Evolutionary conservation across 192 early-diverging fungal genomes (phyloP), one percentile per base, ranked within the genome.

Genomic region (Kappamyces sp.): DNA sequence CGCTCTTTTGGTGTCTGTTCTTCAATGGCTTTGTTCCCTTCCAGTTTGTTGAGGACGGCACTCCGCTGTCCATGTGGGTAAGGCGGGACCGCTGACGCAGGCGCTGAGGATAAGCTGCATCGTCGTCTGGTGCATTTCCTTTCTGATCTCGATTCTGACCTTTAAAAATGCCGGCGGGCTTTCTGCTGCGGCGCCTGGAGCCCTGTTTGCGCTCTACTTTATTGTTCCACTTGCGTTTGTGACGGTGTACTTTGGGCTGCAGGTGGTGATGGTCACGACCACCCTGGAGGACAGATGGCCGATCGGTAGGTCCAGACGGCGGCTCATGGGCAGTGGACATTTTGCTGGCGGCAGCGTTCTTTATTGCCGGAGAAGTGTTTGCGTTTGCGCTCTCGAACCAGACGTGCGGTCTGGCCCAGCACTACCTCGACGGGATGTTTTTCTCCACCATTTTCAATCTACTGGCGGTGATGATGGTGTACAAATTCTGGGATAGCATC

Each of bases 401-500:
- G 61, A 89, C 95, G 42, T 98, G 95, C 66, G 83, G 88, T 41
- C 71, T 80, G 46, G 88, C 87, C 43, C 92, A 91, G 71, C 95
- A 98, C 63, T 98, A 98, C 63, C 78, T 98, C 33, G 93, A 98
- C 68, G 95, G 95, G 41, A 74, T 98, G 75, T 98, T 98, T 84
- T 96, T 96, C 80, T 89, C 88, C 15, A 85, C 86, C 3, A 92
- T 94, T 37, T 86, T 86, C 61, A 91, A 87, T 9, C 73, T 98
- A 43, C 73, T 98, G 57, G 84, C 86, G 39, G 92, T 98, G 47
- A 96, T 98, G 95, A 94, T 98, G 91, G 88, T 96, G 0, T 98
- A 96, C 85, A 98, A 98, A 77, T 98, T 92, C 78, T 98, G 95
- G 95, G 95, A 98, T 68, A 88, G 86, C 33, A 96, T 98, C 68